Evolutionary conservation across 805 yeast genomes (phyloP).

Genomic region (Nakazawaea populi): DNA sequence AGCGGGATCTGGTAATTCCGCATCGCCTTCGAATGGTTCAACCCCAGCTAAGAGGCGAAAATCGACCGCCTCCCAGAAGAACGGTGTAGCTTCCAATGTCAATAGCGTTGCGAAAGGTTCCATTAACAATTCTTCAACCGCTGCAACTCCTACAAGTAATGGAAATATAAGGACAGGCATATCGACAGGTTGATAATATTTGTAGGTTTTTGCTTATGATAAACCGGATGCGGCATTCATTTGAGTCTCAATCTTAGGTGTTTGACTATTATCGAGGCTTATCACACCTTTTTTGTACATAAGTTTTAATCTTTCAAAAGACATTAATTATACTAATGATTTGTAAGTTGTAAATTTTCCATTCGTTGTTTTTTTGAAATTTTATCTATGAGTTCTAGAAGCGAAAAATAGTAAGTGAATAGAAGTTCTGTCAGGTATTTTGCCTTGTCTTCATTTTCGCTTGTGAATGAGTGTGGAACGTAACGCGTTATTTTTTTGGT

Average conservation of each 20-base stretch:
- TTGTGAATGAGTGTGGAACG: not conserved
- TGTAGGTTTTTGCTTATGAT: too few relatives aligned
- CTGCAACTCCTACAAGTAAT: not conserved
- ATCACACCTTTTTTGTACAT: not conserved
- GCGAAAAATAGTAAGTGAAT: too few relatives aligned
- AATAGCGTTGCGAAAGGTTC: slow-evolving; percentile 1
- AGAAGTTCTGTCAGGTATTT: too few relatives aligned
- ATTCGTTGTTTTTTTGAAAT: not conserved
- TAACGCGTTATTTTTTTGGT: not conserved
- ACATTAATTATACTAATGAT: too few relatives aligned
- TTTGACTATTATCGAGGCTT: not conserved
- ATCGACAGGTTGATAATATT: not conserved
- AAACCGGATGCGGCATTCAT: too few relatives aligned
- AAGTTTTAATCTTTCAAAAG: not conserved
- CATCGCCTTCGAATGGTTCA: not conserved
- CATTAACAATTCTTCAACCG: not conserved
- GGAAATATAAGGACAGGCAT: slow-evolving; percentile 3
- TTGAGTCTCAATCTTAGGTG: too few relatives aligned
- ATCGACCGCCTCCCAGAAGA: not conserved
- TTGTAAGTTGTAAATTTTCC: not conserved
- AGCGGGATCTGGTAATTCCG: slow-evolving; percentile 9
- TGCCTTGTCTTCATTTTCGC: not conserved
- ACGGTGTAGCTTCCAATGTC: not conserved
- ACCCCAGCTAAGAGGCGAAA: slow-evolving; percentile 1
- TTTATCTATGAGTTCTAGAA: not conserved